A percentile compares a stretch with the other conserved stretches of the same genome.
phyloP scores from a whole-genome alignment of 805 yeast genomes.

The Kockiozyma suomiensis region DNA sequence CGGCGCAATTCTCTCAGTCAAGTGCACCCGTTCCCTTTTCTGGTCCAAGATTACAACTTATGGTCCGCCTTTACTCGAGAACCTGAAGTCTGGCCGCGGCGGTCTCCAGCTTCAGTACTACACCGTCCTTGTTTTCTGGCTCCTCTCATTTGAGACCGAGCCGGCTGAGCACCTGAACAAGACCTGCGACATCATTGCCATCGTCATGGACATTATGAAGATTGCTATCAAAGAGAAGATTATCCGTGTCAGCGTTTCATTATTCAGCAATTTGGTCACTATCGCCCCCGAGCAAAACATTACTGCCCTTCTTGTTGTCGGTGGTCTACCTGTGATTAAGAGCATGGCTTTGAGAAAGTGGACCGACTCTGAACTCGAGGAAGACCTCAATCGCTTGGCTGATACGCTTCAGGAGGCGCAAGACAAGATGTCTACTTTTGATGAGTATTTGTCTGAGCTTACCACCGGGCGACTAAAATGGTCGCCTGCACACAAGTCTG shows the following conservation, averaged over 20 bases:
- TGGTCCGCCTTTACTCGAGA: conserved; percentile 54
- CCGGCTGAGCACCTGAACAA: conserved; percentile 52
- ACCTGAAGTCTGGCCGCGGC: conserved; percentile 49
- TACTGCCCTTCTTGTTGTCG: conserved; percentile 68
- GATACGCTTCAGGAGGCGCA: conserved; percentile 71
- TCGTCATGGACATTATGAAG: conserved; percentile 58
- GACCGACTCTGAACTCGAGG: conserved; percentile 88
- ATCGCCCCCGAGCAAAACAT: conserved; percentile 51
- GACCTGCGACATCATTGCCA: conserved; percentile 56
- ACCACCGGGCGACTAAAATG: conserved; percentile 75
- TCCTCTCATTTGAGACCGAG: conserved; percentile 69
- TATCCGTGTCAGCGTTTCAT: conserved; percentile 77
- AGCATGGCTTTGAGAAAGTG: conserved; percentile 84
- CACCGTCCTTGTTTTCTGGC: conserved; percentile 78
- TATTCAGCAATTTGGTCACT: conserved; percentile 41
- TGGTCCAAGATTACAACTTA: conserved; percentile 50
- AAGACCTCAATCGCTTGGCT: conserved; percentile 63
- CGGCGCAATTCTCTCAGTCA: conserved; percentile 59
- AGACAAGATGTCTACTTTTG: conserved; percentile 82
- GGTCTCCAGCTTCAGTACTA: conserved; percentile 84
- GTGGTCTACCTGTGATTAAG: conserved; percentile 68
- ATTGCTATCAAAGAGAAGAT: conserved; percentile 90
- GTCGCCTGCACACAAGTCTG: conserved; percentile 90
- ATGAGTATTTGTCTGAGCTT: conserved; percentile 85
- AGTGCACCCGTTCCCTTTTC: conserved; percentile 56